phyloP scores from a whole-genome alignment of 768 basidiomycete genomes.

The Steccherinum ochraceum region DNA sequence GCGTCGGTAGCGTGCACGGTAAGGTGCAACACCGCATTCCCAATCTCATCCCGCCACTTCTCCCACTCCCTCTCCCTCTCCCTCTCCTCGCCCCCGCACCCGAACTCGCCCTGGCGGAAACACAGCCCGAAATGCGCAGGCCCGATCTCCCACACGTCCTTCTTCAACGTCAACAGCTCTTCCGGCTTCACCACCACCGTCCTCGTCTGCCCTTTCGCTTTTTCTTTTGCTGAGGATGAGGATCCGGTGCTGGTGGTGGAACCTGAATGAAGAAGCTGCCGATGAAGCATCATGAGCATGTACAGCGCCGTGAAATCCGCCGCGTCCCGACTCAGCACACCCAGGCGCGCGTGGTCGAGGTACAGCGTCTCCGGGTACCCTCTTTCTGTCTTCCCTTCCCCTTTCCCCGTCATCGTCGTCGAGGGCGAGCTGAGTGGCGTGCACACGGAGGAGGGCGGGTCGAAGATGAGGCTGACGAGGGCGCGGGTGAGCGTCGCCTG shows the following conservation, averaged over 20 bases:
- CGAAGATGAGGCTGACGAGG: conserved; percentile 20
- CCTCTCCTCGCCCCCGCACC: conserved; percentile 7
- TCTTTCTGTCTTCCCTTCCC: conserved; percentile 9
- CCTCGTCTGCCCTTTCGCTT: neutral
- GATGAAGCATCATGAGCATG: conserved; percentile 77
- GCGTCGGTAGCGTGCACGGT: conserved; percentile 59
- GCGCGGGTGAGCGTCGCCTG: conserved; percentile 19
- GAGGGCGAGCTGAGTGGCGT: conserved; percentile 39
- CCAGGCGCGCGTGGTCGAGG: conserved; percentile 69
- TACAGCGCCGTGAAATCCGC: conserved; percentile 69
- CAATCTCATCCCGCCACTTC: conserved; percentile 49
- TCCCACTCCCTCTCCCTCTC: conserved; percentile 34
- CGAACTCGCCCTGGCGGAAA: conserved; percentile 28
- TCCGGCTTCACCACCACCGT: conserved; percentile 33
- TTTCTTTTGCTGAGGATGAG: neutral
- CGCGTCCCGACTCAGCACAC: conserved; percentile 62
- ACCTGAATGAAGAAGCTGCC: conserved; percentile 60
- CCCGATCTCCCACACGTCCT: conserved; percentile 68
- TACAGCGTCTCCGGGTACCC: conserved; percentile 80
- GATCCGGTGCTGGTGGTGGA: conserved; percentile 1
- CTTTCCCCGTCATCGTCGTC: conserved; percentile 8
- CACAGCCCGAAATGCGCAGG: conserved; percentile 57
- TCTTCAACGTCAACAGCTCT: conserved; percentile 56
- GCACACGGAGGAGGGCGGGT: conserved; percentile 29
- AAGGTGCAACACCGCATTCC: conserved; percentile 70